phyloP scores from a whole-genome alignment of 176 grass and related monocot genomes.

The Oryza australiensis region DNA sequence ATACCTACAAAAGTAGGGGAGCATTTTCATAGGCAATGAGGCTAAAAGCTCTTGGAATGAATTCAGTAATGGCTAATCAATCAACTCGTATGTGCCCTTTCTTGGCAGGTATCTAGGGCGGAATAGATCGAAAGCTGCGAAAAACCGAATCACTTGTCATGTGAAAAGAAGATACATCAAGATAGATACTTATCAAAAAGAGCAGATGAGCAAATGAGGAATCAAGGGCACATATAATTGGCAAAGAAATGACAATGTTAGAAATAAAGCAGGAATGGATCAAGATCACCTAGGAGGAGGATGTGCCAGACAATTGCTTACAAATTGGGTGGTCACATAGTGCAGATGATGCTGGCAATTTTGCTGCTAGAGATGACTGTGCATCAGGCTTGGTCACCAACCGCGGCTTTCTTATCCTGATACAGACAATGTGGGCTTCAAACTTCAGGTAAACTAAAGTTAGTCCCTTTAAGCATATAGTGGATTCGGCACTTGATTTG shows the following conservation, averaged over 20 bases:
- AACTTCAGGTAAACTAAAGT: conserved; percentile 25
- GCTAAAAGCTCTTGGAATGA: conserved; percentile 6
- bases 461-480: conserved; percentile 1
- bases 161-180: not conserved
- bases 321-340: conserved; percentile 33
- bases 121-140: not conserved
- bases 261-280: not conserved
- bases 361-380: conserved; percentile 21
- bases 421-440: not conserved
- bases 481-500: conserved; percentile 43
- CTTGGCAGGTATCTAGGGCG: not conserved
- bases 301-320: conserved; percentile 1
- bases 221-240: not conserved
- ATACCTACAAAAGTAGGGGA: conserved; percentile 34
- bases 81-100: not conserved
- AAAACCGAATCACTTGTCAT: not conserved
- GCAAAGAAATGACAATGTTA: not conserved
- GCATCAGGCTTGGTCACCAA: conserved; percentile 15
- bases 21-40: conserved; percentile 13
- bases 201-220: not conserved
- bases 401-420: conserved; percentile 9
- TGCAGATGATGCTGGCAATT: conserved; percentile 25
- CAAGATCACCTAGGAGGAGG: not conserved
- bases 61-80: not conserved
- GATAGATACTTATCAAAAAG: conserved; percentile 14